Conservation (phyloP, 106 monocot species). For the Dendrobium chrysotoxum region DNA sequence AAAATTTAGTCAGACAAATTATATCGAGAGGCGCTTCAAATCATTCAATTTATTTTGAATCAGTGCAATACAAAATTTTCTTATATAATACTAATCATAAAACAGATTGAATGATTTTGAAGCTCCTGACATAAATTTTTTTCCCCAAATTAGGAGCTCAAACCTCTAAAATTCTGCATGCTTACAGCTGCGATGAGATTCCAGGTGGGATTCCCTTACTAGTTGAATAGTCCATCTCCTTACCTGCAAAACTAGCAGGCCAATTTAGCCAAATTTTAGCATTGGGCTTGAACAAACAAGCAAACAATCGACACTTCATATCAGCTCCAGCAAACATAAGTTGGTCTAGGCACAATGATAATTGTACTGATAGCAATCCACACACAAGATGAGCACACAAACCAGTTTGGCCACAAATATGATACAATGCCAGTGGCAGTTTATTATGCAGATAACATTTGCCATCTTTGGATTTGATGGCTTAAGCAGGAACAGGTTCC, state of each 20-base stretch:
- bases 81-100: too few species aligned
- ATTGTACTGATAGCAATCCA: background rate
- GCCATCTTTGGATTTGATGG: background rate
- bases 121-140: too few species aligned
- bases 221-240: too few species aligned
- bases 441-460: background rate
- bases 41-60: too few species aligned
- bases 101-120: too few species aligned
- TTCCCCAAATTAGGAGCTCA: too few species aligned
- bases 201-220: too few species aligned
- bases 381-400: background rate
- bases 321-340: background rate
- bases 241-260: background rate
- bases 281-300: background rate
- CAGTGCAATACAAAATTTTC: too few species aligned
- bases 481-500: constrained; percentile 50
- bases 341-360: background rate
- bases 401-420: background rate
- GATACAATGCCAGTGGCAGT: background rate
- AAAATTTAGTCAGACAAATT: too few species aligned
- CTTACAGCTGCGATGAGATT: too few species aligned
- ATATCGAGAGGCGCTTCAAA: too few species aligned
- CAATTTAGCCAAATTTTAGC: background rate
- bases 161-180: too few species aligned
- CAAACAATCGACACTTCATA: background rate